Conservation (phyloP, 208 protist genomes). For the Trypanosoma vivax region DNA sequence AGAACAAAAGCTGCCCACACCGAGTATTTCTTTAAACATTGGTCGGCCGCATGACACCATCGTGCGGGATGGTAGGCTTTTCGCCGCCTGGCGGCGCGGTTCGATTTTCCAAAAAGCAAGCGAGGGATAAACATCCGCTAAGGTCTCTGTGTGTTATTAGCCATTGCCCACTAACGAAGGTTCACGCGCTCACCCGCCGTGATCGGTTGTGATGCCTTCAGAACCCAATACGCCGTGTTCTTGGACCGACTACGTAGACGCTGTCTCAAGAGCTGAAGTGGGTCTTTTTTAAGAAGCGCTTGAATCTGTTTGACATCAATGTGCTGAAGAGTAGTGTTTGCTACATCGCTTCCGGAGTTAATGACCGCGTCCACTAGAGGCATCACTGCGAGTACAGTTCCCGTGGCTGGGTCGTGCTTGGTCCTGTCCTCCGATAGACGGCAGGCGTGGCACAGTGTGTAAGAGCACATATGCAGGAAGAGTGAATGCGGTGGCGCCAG, state of each 20-base stretch:
- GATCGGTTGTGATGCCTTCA: slow-evolving; percentile 4
- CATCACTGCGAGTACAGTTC: slow-evolving; percentile 7
- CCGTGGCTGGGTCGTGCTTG: not conserved
- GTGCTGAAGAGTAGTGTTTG: slow-evolving; percentile 5
- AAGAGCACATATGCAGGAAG: slow-evolving; percentile 7
- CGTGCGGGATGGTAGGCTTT: too few relatives aligned
- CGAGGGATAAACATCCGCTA: too few relatives aligned
- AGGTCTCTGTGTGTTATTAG: too few relatives aligned
- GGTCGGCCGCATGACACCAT: too few relatives aligned
- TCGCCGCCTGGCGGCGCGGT: too few relatives aligned
- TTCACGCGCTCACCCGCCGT: not conserved
- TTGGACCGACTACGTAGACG: not conserved
- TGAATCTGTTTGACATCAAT: not conserved
- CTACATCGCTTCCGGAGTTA: not conserved
- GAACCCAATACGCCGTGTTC: slow-evolving; percentile 8
- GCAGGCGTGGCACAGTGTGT: slow-evolving; percentile 11
- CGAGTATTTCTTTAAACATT: too few relatives aligned
- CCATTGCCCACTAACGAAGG: too few relatives aligned
- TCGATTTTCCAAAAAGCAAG: too few relatives aligned
- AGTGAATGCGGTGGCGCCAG: slow-evolving; percentile 6
- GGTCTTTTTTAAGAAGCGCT: not conserved
- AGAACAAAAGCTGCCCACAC: too few relatives aligned
- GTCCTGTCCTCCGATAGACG: slow-evolving; percentile 10
- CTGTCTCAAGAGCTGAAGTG: slow-evolving; percentile 2
- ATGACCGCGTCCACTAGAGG: slow-evolving; percentile 14